Conservation (phyloP, 2,329 filamentous ascomycete genomes). For the Mycosphaerelloides madeirae region DNA sequence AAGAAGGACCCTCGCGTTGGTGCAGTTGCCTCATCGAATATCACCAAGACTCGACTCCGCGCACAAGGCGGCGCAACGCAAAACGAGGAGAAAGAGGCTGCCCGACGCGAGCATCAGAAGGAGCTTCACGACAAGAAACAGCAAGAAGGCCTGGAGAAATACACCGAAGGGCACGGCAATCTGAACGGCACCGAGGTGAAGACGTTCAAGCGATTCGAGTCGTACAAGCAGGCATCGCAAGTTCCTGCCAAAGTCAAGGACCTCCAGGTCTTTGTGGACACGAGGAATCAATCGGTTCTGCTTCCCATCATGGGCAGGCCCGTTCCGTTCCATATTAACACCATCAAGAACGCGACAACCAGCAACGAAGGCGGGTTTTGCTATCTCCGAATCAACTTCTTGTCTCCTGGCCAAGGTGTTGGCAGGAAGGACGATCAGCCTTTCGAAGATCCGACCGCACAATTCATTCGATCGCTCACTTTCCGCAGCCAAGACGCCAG, state of each 20-base stretch:
- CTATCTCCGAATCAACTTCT: constrained; percentile 92
- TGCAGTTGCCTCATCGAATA: constrained; percentile 88
- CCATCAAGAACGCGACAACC: constrained; percentile 98
- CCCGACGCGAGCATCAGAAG: constrained; percentile 86
- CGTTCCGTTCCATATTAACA: constrained; percentile 95
- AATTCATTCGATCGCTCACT: constrained; percentile 92
- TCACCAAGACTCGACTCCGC: constrained; percentile 86
- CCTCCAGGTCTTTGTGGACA: constrained; percentile 82
- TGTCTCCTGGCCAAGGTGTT: constrained; percentile 94
- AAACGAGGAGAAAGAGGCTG: constrained; percentile 84
- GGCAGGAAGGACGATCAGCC: constrained; percentile 95
- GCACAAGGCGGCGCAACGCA: constrained; percentile 84
- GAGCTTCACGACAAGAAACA: constrained; percentile 85
- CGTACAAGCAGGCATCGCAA: constrained; percentile 96
- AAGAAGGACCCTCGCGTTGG: constrained; percentile 79
- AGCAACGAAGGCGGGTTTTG: constrained; percentile 93
- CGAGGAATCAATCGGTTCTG: constrained; percentile 83
- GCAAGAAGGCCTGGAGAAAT: constrained; percentile 77
- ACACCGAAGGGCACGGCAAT: constrained; percentile 76
- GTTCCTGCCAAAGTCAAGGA: constrained; percentile 78
- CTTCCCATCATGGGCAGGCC: constrained; percentile 96
- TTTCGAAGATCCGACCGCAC: constrained; percentile 91
- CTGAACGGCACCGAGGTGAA: constrained; percentile 90
- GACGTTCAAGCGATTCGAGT: constrained; percentile 98
- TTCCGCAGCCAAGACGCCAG: constrained; percentile 87